Percentiles rank a stretch among this genome's conserved stretches.
These are phyloP conservation scores for Tolypocladium tundrense DNA, from an alignment of 2,329 filamentous ascomycete genomes.

Conservation along the genomic window DNA sequence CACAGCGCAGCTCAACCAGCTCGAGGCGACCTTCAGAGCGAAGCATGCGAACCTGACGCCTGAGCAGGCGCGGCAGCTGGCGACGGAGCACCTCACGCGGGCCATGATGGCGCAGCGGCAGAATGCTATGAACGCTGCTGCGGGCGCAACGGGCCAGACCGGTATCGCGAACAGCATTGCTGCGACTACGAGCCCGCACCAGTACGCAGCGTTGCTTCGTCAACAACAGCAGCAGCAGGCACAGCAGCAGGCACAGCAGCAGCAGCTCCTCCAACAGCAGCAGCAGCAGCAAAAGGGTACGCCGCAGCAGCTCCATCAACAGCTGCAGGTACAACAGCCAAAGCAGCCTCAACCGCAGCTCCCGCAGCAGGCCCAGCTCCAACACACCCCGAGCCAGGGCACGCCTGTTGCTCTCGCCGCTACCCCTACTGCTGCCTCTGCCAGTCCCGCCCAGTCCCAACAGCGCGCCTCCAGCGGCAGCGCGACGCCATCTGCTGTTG, in stretches of 20 bases:
- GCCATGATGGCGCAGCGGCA: slow-evolving; percentile 38
- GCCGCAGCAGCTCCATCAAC: slow-evolving; percentile 13
- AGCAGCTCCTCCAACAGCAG: slow-evolving; percentile 10
- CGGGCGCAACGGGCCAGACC: slow-evolving; percentile 36
- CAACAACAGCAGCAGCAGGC: slow-evolving; percentile 44
- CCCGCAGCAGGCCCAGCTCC: slow-evolving; percentile 6
- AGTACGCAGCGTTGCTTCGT: slow-evolving; percentile 48
- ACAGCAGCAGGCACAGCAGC: slow-evolving; percentile 11
- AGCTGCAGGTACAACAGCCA: slow-evolving; percentile 7
- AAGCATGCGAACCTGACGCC: slow-evolving; percentile 41
- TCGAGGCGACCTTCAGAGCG: slow-evolving; percentile 41
- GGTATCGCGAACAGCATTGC: slow-evolving; percentile 38
- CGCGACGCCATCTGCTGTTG: slow-evolving; percentile 24
- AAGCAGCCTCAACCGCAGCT: slow-evolving; percentile 8
- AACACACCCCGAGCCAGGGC: background rate
- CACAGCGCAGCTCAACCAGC: slow-evolving; percentile 36
- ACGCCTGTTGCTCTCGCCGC: background rate
- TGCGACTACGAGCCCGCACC: slow-evolving; percentile 42
- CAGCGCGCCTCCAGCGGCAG: slow-evolving; percentile 28
- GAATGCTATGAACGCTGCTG: slow-evolving; percentile 45
- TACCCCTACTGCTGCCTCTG: slow-evolving; percentile 4
- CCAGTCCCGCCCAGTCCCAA: slow-evolving; percentile 12
- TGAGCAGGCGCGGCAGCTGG: slow-evolving; percentile 39
- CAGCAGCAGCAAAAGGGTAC: slow-evolving; percentile 17
- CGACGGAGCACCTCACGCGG: slow-evolving; percentile 37